Evolutionary conservation across 2,329 filamentous ascomycete species (phyloP).

Genomic region (Diaporthe vexans): DNA sequence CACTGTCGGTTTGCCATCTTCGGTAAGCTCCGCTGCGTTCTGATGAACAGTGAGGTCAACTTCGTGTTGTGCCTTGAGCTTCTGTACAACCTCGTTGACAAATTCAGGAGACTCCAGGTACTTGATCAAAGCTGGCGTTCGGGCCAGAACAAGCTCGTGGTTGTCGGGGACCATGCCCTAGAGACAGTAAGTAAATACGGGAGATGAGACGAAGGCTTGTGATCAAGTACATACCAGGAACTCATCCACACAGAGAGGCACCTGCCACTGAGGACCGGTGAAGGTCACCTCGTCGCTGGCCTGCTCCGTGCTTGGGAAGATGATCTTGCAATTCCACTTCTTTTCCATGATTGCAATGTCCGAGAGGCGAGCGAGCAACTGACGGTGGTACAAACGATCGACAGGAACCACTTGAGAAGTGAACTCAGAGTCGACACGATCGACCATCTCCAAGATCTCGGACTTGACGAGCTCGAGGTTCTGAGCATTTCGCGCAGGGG

Average conservation of each 20-base stretch:
- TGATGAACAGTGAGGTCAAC: slow-evolving; percentile 85
- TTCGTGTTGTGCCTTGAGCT: slow-evolving; percentile 92
- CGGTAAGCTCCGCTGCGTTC: slow-evolving; percentile 69
- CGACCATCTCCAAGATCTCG: slow-evolving; percentile 99
- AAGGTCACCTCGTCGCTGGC: slow-evolving; percentile 97
- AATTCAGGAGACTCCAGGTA: slow-evolving; percentile 89
- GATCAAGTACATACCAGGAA: slow-evolving; percentile 75
- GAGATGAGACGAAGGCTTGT: background rate
- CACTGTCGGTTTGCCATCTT: slow-evolving; percentile 70
- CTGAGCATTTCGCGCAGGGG: slow-evolving; percentile 95
- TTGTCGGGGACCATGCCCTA: slow-evolving; percentile 97
- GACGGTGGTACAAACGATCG: slow-evolving; percentile 94
- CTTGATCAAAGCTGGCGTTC: slow-evolving; percentile 80
- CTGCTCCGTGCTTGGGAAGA: slow-evolving; percentile 97
- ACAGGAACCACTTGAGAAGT: slow-evolving; percentile 94
- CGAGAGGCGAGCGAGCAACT: slow-evolving; percentile 87
- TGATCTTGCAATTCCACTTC: slow-evolving; percentile 99
- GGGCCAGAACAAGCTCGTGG: slow-evolving; percentile 89
- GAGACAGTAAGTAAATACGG: slow-evolving; percentile 49
- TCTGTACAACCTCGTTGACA: slow-evolving; percentile 81
- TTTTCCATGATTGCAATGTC: slow-evolving; percentile 97
- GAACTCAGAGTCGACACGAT: slow-evolving; percentile 97
- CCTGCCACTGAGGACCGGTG: slow-evolving; percentile 97
- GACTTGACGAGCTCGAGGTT: slow-evolving; percentile 98
- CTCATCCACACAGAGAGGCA: slow-evolving; percentile 95